Evolutionary conservation across 2,329 filamentous ascomycete species (phyloP).

Genomic region (Aspergillus fructus): DNA sequence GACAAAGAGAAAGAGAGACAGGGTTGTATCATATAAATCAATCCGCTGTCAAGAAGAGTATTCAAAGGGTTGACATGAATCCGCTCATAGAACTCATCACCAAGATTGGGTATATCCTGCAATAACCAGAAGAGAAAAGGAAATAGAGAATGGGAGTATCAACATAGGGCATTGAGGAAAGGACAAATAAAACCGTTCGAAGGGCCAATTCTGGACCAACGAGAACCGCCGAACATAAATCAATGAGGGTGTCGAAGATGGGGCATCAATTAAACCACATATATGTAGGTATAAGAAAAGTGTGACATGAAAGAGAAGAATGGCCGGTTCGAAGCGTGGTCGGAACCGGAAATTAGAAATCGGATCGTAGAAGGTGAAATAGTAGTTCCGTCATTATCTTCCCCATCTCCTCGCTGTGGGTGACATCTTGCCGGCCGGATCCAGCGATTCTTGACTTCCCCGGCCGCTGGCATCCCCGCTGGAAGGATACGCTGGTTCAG

Average conservation of each 20-base stretch:
- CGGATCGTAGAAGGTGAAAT: not conserved
- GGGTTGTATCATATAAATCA: not conserved
- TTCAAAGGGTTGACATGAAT: not conserved
- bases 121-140: not conserved
- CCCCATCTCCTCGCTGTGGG: slow-evolving; percentile 23
- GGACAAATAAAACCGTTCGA: not conserved
- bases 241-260: not conserved
- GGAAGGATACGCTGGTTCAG: slow-evolving; percentile 33
- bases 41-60: not conserved
- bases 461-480: slow-evolving; percentile 21
- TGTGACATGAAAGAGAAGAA: not conserved
- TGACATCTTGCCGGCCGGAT: slow-evolving; percentile 4
- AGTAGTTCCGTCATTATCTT: slow-evolving; percentile 15
- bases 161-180: not conserved
- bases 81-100: slow-evolving; percentile 6
- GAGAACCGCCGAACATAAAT: not conserved
- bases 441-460: slow-evolving; percentile 29
- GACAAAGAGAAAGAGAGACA: not conserved
- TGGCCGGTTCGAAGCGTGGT: not conserved
- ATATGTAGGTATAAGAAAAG: not conserved
- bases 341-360: not conserved
- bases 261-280: slow-evolving; percentile 8
- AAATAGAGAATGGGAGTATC: not conserved
- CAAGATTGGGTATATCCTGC: slow-evolving; percentile 2
- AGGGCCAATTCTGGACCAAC: not conserved